Percentiles rank a stretch among this genome's conserved stretches.
phyloP scores from a whole-genome alignment of 768 basidiomycete genomes.

The Agaricus blazei region DNA sequence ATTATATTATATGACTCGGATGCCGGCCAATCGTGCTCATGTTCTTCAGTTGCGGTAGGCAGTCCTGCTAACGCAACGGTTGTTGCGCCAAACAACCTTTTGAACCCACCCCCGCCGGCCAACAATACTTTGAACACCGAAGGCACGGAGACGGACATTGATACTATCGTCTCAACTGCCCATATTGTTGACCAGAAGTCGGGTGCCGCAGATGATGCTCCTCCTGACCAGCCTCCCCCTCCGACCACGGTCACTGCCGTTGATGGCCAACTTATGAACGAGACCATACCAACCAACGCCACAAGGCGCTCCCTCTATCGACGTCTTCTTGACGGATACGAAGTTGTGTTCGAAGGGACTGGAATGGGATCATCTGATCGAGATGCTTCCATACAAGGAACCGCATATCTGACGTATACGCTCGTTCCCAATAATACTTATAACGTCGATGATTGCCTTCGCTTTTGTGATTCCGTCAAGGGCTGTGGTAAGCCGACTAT shows the following conservation, averaged over 20 bases:
- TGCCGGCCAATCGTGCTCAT: background rate
- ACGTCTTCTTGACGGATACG: conserved; percentile 25
- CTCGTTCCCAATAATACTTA: conserved; percentile 41
- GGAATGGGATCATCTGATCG: conserved; percentile 28
- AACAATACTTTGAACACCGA: conserved; percentile 17
- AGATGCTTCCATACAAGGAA: conserved; percentile 43
- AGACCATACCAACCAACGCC: conserved; percentile 10
- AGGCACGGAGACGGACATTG: conserved; percentile 25
- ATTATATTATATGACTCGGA: background rate
- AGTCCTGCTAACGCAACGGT: conserved; percentile 12
- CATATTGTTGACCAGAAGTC: conserved; percentile 34
- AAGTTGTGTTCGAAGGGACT: conserved; percentile 34
- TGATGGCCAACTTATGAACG: conserved; percentile 32
- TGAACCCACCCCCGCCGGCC: background rate
- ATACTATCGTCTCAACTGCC: conserved; percentile 30
- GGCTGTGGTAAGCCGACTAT: conserved; percentile 35
- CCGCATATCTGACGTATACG: conserved; percentile 44
- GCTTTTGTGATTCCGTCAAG: conserved; percentile 30
- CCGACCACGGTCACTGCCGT: conserved; percentile 37
- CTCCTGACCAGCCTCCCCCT: conserved; percentile 30
- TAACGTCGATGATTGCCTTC: conserved; percentile 36
- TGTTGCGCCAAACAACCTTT: conserved; percentile 17
- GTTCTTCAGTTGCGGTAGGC: conserved; percentile 12
- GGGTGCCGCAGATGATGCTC: conserved; percentile 21
- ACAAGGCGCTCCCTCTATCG: conserved; percentile 12